Evolutionary conservation across 192 early-diverging fungal genomes (phyloP).

Genomic region (Coemansia sp.): DNA sequence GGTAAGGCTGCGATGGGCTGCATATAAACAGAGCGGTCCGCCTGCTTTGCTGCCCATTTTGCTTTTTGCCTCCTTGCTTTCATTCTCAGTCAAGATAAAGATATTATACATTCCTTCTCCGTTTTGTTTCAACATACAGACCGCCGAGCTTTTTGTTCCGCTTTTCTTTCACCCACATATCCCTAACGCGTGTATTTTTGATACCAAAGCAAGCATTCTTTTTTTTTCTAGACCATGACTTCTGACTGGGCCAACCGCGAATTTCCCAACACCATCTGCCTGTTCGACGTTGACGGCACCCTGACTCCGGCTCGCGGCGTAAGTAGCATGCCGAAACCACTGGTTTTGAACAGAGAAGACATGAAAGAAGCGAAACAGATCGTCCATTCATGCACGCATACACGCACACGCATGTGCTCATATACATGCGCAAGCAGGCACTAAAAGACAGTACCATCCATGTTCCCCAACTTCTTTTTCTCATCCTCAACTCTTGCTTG

Average conservation of each 20-base stretch:
- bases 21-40: neutral
- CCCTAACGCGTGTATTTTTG: neutral
- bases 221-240: conserved; percentile 21
- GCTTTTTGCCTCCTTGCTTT: neutral
- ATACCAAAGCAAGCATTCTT: neutral
- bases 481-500: no score
- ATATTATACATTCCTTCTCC: neutral
- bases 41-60: neutral
- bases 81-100: no score
- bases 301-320: conserved; percentile 92
- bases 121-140: no score
- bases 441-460: neutral
- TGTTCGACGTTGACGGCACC: conserved; percentile 98
- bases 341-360: neutral
- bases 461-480: no score
- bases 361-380: neutral
- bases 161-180: neutral
- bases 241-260: conserved; percentile 59
- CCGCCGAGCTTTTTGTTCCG: neutral
- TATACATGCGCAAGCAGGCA: no score
- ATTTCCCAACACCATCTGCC: conserved; percentile 76
- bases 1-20: neutral
- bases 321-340: conserved; percentile 15
- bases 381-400: no score
- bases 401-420: neutral